Base-by-base conservation (phyloP, 2,329 filamentous ascomycete species). In the Acrodontium crateriforme region DNA sequence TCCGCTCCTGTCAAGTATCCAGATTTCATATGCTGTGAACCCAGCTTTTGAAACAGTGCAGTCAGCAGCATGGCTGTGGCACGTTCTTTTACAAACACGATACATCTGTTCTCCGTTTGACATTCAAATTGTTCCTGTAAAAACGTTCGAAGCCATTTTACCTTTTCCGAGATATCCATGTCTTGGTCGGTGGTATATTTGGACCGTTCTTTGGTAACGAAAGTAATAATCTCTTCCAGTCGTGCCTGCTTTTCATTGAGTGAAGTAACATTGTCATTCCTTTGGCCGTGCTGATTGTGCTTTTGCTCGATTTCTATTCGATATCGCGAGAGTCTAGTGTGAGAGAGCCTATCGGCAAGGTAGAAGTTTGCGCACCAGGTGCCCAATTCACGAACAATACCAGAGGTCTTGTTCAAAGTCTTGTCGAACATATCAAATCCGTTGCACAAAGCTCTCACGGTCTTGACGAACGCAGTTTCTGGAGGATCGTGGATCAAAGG, bases 31-130 rank as follows among this genome's bases (percentile, higher is more conserved):
- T 74, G 62, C 0, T 60, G 57, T 4, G 77, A 66, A 1, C 61
- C 58, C 31, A 83, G 61, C 6, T 30, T 32, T 1, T 60, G 52
- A 36, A 92, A 77, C 0, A 92, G 59, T 23, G 78, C 71, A 1
- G 68, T 60, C 2, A 98, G 59, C 10, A 91, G 54, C 11, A 71
- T 68, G 1, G 85, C 87, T 1, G 83, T 87, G 38, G 78, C 72
- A 21, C 84, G 67, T 47, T 78, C 68, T 35, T 82, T 66, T 0
- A 92, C 83, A 51, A 98, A 95, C 0, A 95, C 70, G 30, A 98
- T 92, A 45, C 83, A 92, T 35, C 75, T 74, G 16, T 66, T 61
- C 5, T 72, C 62, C 2, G 62, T 63, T 3, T 60, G 54, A 2
- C 62, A 53, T 17, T 66, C 56, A 43, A 84, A 94, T 27, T 76